Percentiles rank a stretch among this genome's conserved stretches.
These are phyloP conservation scores for Hypoxylon sp. DNA, from an alignment of 2,329 filamentous ascomycete genomes.

Conservation along the genomic window DNA sequence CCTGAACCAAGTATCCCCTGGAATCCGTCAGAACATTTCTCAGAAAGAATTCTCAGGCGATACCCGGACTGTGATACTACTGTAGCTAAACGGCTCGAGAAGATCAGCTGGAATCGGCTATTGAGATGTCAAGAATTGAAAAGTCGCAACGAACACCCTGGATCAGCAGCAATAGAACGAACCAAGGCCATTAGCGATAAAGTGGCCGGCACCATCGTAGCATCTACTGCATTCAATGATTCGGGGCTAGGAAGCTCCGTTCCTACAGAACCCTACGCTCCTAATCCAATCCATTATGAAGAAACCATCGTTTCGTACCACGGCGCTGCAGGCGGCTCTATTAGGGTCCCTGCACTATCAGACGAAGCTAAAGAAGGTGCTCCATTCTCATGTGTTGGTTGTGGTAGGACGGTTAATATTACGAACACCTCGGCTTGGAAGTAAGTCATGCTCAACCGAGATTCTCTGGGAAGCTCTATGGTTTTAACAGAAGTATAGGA, in stretches of 20 bases:
- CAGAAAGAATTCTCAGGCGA: not conserved
- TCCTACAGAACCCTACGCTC: not conserved
- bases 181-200: not conserved
- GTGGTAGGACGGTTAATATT: conserved; percentile 19
- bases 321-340: conserved; percentile 25
- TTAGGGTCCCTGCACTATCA: conserved; percentile 31
- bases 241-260: not conserved
- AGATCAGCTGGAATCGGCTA: not conserved
- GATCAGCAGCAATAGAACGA: not conserved
- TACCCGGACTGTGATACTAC: not conserved
- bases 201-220: not conserved
- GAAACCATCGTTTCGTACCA: conserved; percentile 36
- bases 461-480: not conserved
- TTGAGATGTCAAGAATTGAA: not conserved
- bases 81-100: not conserved
- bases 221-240: conserved; percentile 1
- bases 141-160: not conserved
- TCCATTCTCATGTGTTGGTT: conserved; percentile 26
- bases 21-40: not conserved
- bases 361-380: conserved; percentile 22
- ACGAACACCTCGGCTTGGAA: conserved; percentile 32
- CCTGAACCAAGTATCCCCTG: not conserved
- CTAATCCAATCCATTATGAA: conserved; percentile 17
- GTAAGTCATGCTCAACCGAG: conserved; percentile 4
- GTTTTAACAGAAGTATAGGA: not conserved